Evolutionary conservation across 176 grass and related monocot genomes (phyloP), one percentile per base, ranked within the genome.

Genomic region (Oryza australiensis): DNA sequence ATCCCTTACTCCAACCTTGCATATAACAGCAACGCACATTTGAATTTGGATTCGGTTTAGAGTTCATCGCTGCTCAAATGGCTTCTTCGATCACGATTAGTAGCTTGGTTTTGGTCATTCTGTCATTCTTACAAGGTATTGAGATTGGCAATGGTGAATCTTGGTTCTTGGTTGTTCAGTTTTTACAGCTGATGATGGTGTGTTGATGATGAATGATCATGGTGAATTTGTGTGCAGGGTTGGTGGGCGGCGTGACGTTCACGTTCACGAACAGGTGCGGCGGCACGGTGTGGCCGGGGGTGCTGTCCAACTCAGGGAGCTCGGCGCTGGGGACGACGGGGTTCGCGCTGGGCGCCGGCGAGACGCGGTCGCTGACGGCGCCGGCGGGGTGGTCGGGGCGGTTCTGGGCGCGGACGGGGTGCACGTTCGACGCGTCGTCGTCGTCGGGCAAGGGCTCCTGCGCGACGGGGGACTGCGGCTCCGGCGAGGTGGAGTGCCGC

Each of bases 331-430:
- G 80, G 27, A 92, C 85, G 32, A 99, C 96, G 37, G 96, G 96
- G 0, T 99, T 99, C 90, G 72, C 73, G 26, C 96, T 99, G 28
- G 42, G 74, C 11, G 13, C 93, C 0, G 96, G 96, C 4, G 83
- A 89, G 66, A 62, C 80, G 59, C 89, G 87, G 5, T 68, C 90
- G 5, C 63, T 99, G 42, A 33, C 75, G 15, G 96, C 91, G 10
- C 89, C 96, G 4, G 12, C 80, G 3, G 96, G 89, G 13, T 99
- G 96, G 91, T 91, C 93, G 5, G 95, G 95, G 18, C 84, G 95
- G 41, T 98, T 98, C 88, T 98, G 95, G 95, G 95, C 90, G 28
- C 90, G 92, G 46, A 98, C 90, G 68, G 92, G 92, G 9, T 98
- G 95, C 76, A 68, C 30, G 26, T 98, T 98, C 87, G 95, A 95